Evolutionary conservation across 257 asterid genomes (phyloP).

Genomic region (Linaria vulgaris): DNA sequence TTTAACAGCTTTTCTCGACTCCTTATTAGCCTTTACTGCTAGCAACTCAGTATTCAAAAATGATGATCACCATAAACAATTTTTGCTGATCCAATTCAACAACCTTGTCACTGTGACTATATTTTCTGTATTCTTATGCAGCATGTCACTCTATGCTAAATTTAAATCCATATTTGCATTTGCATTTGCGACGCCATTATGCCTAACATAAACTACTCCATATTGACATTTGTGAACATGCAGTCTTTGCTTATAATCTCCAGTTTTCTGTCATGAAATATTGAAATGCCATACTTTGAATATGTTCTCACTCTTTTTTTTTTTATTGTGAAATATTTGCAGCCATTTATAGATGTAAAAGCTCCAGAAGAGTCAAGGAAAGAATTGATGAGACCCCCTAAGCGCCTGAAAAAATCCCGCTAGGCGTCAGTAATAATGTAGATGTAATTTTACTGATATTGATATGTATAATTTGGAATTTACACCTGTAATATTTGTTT

Average conservation of each 20-base stretch:
- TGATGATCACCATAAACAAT: neutral
- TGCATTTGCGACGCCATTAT: too few species aligned
- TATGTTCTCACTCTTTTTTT: slow-evolving; percentile 10
- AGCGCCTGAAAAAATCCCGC: slow-evolving; percentile 60
- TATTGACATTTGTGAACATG: neutral
- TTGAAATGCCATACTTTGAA: neutral
- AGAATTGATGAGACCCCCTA: slow-evolving; percentile 57
- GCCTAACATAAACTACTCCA: neutral
- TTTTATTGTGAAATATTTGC: slow-evolving; percentile 35
- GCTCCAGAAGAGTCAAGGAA: slow-evolving; percentile 50
- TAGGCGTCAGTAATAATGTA: slow-evolving; percentile 22
- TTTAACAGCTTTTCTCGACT: neutral
- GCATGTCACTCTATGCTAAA: too few species aligned
- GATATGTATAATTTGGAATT: too few species aligned
- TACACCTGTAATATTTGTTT: too few species aligned
- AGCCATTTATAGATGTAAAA: slow-evolving; percentile 58
- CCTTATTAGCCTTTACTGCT: neutral
- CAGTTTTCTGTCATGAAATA: slow-evolving; percentile 4
- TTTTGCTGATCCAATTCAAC: neutral
- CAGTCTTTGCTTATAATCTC: slow-evolving; percentile 6
- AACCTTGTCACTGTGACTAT: neutral
- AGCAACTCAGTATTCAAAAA: too few species aligned
- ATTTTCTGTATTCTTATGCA: too few species aligned
- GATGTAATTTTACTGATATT: too few species aligned
- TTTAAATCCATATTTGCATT: too few species aligned